These are phyloP conservation scores for Cystofilobasidium ferigula DNA, from an alignment of 768 basidiomycete species.

Conservation along the genomic window DNA sequence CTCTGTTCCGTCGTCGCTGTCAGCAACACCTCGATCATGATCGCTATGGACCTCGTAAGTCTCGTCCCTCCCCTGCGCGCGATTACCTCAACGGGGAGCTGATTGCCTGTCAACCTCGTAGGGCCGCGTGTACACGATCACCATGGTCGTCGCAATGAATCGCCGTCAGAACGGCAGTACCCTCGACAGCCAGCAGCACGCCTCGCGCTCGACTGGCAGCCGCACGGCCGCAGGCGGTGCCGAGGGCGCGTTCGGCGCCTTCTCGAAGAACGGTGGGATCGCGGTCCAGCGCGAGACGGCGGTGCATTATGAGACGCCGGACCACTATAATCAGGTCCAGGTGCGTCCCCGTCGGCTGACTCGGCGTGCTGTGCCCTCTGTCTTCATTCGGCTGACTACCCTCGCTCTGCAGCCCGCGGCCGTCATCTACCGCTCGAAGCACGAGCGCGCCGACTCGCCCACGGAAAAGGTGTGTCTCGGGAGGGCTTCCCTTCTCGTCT, in stretches of 20 bases:
- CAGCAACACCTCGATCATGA: not conserved
- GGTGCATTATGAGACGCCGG: not conserved
- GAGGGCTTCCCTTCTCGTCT: no score
- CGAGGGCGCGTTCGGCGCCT: not conserved
- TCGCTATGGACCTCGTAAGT: not conserved
- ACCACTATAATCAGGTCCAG: constrained; percentile 1
- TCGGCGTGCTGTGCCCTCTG: no score
- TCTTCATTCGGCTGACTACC: not conserved
- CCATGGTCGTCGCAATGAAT: not conserved
- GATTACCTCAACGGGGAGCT: no score
- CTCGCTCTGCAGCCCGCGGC: not conserved
- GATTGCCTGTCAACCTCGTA: no score
- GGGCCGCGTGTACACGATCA: not conserved
- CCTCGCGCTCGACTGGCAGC: not conserved
- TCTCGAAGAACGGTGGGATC: not conserved
- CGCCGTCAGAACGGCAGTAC: not conserved
- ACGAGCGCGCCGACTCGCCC: not conserved
- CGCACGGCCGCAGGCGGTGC: no score
- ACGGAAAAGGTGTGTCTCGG: not conserved
- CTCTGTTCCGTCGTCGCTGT: no score
- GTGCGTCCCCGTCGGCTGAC: not conserved
- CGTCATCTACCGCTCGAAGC: constrained; percentile 1
- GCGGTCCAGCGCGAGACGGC: not conserved
- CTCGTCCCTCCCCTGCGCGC: no score
- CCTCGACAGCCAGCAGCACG: not conserved